Percentiles rank a stretch among this genome's conserved stretches.
phyloP scores from a whole-genome alignment of 1,284 basidiomycete species.

The Melampsora americana region DNA sequence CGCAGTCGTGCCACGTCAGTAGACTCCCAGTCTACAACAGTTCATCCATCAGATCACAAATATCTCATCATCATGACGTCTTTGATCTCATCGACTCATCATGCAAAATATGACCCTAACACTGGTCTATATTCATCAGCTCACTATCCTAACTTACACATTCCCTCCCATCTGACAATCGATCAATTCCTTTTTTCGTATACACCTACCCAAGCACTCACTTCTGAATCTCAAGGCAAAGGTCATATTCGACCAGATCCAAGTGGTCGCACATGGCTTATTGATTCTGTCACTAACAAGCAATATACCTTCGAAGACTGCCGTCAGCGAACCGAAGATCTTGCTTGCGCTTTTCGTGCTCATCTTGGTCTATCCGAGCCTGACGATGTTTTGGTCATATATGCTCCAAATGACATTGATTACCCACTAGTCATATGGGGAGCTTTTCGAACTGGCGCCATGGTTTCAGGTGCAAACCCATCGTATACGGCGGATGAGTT shows the following conservation, averaged over 20 bases:
- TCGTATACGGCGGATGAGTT: conserved; percentile 68
- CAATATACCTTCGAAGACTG: background rate
- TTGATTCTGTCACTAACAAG: conserved; percentile 1
- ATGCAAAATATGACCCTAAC: conserved; percentile 10
- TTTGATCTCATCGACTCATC: conserved; percentile 5
- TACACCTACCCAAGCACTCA: background rate
- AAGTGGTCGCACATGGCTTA: conserved; percentile 5
- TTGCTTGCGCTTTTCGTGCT: background rate
- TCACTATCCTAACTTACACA: conserved; percentile 1
- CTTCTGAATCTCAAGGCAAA: background rate
- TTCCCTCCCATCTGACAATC: conserved; percentile 20
- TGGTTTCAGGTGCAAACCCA: conserved; percentile 71
- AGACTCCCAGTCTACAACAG: too few relatives aligned
- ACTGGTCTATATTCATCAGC: conserved; percentile 13
- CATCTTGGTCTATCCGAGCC: conserved; percentile 14
- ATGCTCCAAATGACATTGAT: conserved; percentile 55
- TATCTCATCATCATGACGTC: background rate
- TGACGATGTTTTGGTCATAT: conserved; percentile 4
- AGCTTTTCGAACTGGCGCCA: conserved; percentile 66
- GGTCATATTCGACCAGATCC: conserved; percentile 13
- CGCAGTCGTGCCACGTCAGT: too few relatives aligned
- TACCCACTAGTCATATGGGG: conserved; percentile 73
- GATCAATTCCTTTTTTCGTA: conserved; percentile 26
- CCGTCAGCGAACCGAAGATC: background rate
- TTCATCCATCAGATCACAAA: too few relatives aligned